Base-by-base conservation (phyloP, 805 yeast species). In the Kluyveromyces siamensis region DNA sequence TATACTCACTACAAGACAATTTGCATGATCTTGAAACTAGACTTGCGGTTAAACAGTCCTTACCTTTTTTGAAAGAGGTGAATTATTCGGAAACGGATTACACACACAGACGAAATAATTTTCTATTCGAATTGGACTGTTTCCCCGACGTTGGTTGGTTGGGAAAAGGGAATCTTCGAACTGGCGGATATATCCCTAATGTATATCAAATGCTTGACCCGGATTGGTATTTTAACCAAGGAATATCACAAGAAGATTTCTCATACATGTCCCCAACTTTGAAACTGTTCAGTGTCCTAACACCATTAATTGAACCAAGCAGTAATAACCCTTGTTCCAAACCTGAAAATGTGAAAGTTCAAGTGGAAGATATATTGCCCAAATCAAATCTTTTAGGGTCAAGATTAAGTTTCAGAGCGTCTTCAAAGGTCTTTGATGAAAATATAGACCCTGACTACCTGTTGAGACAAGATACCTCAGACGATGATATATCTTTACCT, bases 111-210 rank as follows among this genome's bases (percentile, higher is more conserved):
- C 40, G 58, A 44, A 52, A 48, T 33, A 21, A 45, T n/a, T 57
- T 65, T 21, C 51, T 66, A 16, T 64, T 65, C 44, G 70, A 66
- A 16, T 45, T 66, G 39, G 70, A 66, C 46, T 55, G 65, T 61
- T 50, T 57, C 14, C 51, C 41, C 8, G 55, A 53, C 44, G 55
- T 51, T 13, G 14, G 19, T 6, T 33, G 44, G 17, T 38, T 43
- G 6, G 33, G 43, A 16, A 37, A 35, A 11, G 53, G 54, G 14
- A 65, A 63, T 48, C 51, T 64, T 11, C 56, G 70, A 45, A 58
- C 59, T 44, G 44, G 42, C 2, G 62, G 68, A 38, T 66, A 64
- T 46, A 50, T 55, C 27, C 41, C 54, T 6, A 47, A 54, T 16
- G 57, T 65, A 11, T 66, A 66, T 46, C 47, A 50, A n/a, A 42